Evolutionary conservation across 345 rosid genomes (phyloP), one percentile per base, ranked within the genome.

Genomic region (Pistacia atlantica): DNA sequence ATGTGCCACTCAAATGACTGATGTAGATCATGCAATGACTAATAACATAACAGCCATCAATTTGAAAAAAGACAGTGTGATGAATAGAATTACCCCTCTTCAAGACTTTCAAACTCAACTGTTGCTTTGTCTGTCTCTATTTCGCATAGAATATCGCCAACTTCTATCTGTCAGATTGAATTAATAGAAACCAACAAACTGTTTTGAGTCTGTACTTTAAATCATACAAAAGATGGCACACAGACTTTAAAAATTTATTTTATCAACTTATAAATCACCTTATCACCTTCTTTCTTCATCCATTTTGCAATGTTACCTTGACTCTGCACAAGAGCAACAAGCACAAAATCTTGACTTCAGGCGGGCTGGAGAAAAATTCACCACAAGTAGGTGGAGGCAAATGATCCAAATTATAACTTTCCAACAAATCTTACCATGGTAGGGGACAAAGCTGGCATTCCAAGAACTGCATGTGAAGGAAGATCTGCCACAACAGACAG

Each of bases 361-460:
- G 59, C 65, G 76, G 68, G 67, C 78, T 83, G 48, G 69, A 74
- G 52, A 55, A 75, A 77, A 59, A 54, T 8, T 38, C 17, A 69
- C 70, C 38, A 42, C 71, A 55, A 49, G 37, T 72, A 72, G 59
- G 31, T 46, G 18, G 61, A 56, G 56, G 60, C 31, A 67, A 69
- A 52, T 11, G 2, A 45, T 66, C 22, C 49, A 69, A 58, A 25
- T 20, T 20, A 49, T 65, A 74, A 11, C 46, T 25, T 71, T 68
- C 42, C 69, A 54, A 38, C 42, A 68, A 18, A 71, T 79, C 90
- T 79, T 83, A 95, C 99, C 99, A 95, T 95, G 66, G 98, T 90
- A n/a, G 99, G 99, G 78, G 99, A 95, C 86, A 93, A 86, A 72
- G 99, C 99, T 65, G 99, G 99, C 99, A 95, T 92, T 81, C 91